Evolutionary conservation across 306 rosid species (phyloP).

Genomic region (Morella rubra): DNA sequence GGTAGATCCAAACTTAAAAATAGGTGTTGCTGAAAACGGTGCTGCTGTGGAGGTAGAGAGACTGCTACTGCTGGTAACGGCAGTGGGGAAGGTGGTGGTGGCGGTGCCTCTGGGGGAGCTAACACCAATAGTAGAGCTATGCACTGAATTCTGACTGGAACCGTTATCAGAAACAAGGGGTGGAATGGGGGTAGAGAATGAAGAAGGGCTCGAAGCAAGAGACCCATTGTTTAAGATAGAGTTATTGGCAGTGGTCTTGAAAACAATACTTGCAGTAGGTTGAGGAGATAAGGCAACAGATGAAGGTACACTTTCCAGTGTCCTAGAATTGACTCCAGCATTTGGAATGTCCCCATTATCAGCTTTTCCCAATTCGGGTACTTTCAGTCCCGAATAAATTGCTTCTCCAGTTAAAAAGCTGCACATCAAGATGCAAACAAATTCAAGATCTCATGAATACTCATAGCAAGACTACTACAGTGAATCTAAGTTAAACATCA

Average conservation of each 20-base stretch:
- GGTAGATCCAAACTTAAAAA: constrained; percentile 44
- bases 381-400: constrained; percentile 33
- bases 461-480: background rate
- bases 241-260: constrained; percentile 37
- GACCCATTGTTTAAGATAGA: constrained; percentile 51
- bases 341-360: constrained; percentile 30
- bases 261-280: constrained; percentile 32
- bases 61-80: constrained; percentile 27
- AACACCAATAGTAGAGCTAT: constrained; percentile 30
- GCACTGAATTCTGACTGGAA: constrained; percentile 43
- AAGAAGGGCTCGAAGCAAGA: constrained; percentile 38
- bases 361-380: constrained; percentile 36
- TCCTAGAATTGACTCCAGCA: constrained; percentile 33
- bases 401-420: constrained; percentile 44
- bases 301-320: constrained; percentile 42
- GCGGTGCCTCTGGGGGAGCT: constrained; percentile 2
- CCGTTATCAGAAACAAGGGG: constrained; percentile 34
- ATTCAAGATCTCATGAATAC: background rate
- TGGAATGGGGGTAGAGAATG: constrained; percentile 34
- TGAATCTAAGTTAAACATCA: background rate
- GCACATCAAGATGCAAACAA: constrained; percentile 30
- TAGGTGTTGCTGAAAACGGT: constrained; percentile 40
- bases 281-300: constrained; percentile 45
- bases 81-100: constrained; percentile 9
- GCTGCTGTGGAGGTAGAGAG: constrained; percentile 26